phyloP scores from a whole-genome alignment of 2,329 filamentous ascomycete species.

The Penicillium sp. region DNA sequence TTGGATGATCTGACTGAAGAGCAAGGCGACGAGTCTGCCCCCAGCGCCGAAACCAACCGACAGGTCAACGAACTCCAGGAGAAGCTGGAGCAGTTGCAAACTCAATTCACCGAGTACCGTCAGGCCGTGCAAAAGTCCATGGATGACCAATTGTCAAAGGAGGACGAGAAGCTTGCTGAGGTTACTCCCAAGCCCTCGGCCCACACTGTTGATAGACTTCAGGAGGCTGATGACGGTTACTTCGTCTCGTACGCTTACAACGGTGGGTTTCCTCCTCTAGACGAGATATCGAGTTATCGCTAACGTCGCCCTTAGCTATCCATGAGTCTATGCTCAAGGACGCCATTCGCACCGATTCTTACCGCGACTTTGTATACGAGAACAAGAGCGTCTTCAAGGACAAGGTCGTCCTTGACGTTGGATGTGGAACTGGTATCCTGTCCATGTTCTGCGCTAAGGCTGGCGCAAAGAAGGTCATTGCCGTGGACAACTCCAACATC shows the following conservation, averaged over 20 bases:
- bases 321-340: constrained; percentile 97
- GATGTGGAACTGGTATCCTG: constrained; percentile 81
- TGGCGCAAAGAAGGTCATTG: constrained; percentile 81
- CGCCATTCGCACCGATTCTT: constrained; percentile 81
- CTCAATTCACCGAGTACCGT: constrained; percentile 67
- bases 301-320: constrained; percentile 62
- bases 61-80: constrained; percentile 62
- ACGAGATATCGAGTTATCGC: neutral
- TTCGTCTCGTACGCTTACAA: constrained; percentile 68
- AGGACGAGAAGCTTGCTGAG: constrained; percentile 47
- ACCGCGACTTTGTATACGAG: constrained; percentile 91
- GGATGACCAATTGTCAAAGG: constrained; percentile 64
- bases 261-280: constrained; percentile 51
- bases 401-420: constrained; percentile 88
- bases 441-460: constrained; percentile 94
- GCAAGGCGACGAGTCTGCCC: constrained; percentile 28
- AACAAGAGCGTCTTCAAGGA: constrained; percentile 85
- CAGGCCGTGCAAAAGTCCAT: constrained; percentile 67
- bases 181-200: constrained; percentile 24
- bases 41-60: constrained; percentile 44
- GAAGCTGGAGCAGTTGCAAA: constrained; percentile 60
- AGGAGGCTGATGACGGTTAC: constrained; percentile 62
- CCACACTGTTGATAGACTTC: constrained; percentile 35
- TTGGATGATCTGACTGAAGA: constrained; percentile 72
- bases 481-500: constrained; percentile 90